Base-by-base conservation (phyloP, 2,329 filamentous ascomycete species). In the Pyricularia sp. region DNA sequence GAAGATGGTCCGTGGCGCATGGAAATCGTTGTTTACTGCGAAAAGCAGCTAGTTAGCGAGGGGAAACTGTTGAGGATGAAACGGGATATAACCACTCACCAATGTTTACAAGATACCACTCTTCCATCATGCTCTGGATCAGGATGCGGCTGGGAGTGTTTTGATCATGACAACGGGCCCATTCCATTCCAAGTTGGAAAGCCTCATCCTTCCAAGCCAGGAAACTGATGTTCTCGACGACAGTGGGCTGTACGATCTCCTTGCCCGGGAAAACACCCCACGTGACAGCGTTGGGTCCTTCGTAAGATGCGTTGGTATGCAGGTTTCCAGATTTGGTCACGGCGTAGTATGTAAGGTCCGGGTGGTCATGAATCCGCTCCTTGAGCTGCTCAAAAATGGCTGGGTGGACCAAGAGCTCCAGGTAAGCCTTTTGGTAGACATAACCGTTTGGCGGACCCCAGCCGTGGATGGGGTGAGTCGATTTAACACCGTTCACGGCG, bases 171-270 rank as follows among this genome's bases (percentile, higher is more conserved):
- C 95, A 99, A 75, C 92, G 92, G 26, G 92, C 92, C 95, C 95
- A 99, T 76, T 99, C 94, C 69, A 91, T 86, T 68, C 95, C 95
- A 11, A 99, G 86, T 71, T 92, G 88, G 83, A 93, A 99, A 20
- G 97, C 96, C 80, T 99, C 95, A 74, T 99, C 95, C 81, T 97
- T 97, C 95, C 95, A 99, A 2, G 95, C 95, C 68, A 99, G 83
- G 86, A 99, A 99, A 78, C 92, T 97, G 78, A 99, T 90, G 23
- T 92, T 96, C 81, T 99, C 95, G 68, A 99, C 95, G 75, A 99
- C 97, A n/a, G 95, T 99, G 17, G 95, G 95, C 79, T 99, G 95
- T n/a, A 99, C 94, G 76, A 99, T 97, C 80, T 99, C 95, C 79
- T 98, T 97, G 70, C 95, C 95, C 0, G 95, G 94, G 82, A 98